Evolutionary conservation across 345 rosid genomes (phyloP), one percentile per base, ranked within the genome.

Genomic region (Mallotus nudiflorus): DNA sequence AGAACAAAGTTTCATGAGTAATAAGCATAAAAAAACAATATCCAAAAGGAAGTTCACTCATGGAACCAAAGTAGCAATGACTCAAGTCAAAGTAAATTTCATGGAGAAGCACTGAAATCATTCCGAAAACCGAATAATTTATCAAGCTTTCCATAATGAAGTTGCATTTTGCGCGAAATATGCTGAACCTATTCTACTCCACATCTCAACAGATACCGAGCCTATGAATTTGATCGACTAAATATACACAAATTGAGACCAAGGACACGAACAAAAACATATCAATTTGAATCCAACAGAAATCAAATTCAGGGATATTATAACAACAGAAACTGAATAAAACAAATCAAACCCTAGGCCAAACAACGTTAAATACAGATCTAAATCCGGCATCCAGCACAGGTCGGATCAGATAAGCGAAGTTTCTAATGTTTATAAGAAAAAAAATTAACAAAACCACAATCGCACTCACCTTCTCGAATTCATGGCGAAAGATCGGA

Each of bases 401-500:
- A 57, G 40, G 39, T 57, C 6, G 40, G n/a, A n/a, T 56, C 61
- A 44, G 48, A 62, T 44, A 39, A 37, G 50, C 65, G n/a, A 29
- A 1, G 11, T 25, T 13, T 11, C 3, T 13, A 22, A 52, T 9
- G 27, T 24, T 52, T 13, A 25, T 44, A 22, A 44, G 1, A 27
- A 24, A 44, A 9, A 29, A 35, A 39, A 54, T 33, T 37, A 9
- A 5, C 33, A 3, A 67, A 22, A 24, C 35, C 11, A 9, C 7
- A 24, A 74, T 50, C 13, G 68, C 74, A 67, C 85, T 71, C 27
- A 88, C 93, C 74, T 71, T 44, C 74, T 14, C 31, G 74, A 45
- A 83, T 85, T 88, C 91, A 88, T 86, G 72, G 78, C 73, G 64
- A 20, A 25, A 61, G 61, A 71, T 74, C 72, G 40, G 67, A 20